Conservation (phyloP, 2,329 filamentous ascomycete species). For the Arthroderma sp. region DNA sequence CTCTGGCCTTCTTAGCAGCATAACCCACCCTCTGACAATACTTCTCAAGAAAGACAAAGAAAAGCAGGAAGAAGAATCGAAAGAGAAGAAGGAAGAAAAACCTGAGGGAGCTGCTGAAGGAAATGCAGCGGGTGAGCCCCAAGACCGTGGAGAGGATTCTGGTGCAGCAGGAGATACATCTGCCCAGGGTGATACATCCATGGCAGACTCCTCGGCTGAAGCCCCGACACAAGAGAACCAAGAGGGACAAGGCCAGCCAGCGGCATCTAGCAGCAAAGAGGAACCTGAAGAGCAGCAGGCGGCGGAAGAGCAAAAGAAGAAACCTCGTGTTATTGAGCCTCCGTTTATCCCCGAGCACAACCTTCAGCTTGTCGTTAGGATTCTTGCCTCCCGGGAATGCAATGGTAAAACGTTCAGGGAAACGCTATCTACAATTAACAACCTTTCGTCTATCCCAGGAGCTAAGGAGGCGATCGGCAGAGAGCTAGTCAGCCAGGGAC, state of each 20-base stretch:
- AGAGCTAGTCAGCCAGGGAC: constrained; percentile 79
- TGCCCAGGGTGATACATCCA: constrained; percentile 25
- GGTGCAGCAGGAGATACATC: constrained; percentile 14
- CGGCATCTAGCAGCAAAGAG: constrained; percentile 25
- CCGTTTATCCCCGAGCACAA: constrained; percentile 82
- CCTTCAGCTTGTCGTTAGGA: constrained; percentile 85
- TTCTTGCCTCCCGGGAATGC: constrained; percentile 90
- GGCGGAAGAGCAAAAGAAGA: constrained; percentile 41
- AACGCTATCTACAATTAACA: constrained; percentile 96
- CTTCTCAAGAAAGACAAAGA: constrained; percentile 76
- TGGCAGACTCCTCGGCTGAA: constrained; percentile 24
- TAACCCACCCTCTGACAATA: constrained; percentile 73
- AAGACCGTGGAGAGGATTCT: constrained; percentile 13
- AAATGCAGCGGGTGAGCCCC: constrained; percentile 16
- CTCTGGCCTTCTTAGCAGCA: constrained; percentile 71
- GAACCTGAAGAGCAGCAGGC: constrained; percentile 7
- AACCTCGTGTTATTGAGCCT: constrained; percentile 55
- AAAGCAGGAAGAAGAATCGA: constrained; percentile 38
- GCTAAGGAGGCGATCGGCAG: constrained; percentile 85
- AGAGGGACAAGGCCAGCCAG: constrained; percentile 23
- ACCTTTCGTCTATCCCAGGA: constrained; percentile 81
- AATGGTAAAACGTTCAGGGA: constrained; percentile 97
- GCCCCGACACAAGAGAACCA: constrained; percentile 22
- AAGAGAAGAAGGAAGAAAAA: constrained; percentile 27
- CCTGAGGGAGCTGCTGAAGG: constrained; percentile 17